phyloP scores from a whole-genome alignment of 2,329 filamentous ascomycete genomes.

The Arthrinium phaeospermum region DNA sequence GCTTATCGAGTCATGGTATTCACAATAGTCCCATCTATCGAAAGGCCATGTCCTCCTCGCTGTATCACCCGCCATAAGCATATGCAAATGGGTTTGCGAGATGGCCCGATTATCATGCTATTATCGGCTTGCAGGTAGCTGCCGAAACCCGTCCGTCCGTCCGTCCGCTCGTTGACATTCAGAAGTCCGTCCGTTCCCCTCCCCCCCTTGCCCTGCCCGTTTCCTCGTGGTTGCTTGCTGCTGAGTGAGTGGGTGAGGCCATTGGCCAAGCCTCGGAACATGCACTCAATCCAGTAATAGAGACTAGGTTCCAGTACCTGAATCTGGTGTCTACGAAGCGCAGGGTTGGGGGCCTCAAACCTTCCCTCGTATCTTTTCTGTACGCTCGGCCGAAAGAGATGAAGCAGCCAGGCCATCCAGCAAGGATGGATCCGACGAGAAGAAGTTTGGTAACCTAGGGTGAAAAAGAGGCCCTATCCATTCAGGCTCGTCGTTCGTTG shows the following conservation, averaged over 20 bases:
- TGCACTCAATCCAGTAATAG: background rate
- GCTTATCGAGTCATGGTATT: background rate
- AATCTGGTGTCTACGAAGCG: background rate
- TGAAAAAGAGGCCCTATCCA: background rate
- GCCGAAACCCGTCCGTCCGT: constrained; percentile 1
- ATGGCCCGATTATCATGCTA: constrained; percentile 16
- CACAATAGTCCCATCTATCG: background rate
- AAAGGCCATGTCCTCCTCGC: background rate
- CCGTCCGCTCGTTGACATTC: background rate
- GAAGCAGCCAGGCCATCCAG: background rate
- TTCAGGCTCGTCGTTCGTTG: background rate
- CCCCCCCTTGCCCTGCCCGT: background rate
- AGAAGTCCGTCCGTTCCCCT: constrained; percentile 13
- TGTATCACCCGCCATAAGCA: background rate
- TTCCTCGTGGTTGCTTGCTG: background rate
- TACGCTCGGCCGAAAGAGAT: constrained; percentile 9
- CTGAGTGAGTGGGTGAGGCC: background rate
- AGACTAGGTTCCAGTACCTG: constrained; percentile 9
- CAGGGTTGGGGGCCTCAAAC: constrained; percentile 12
- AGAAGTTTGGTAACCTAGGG: background rate
- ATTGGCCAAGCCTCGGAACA: background rate
- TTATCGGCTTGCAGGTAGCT: constrained; percentile 13
- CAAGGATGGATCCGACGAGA: background rate
- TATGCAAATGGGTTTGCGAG: background rate
- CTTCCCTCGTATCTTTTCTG: constrained; percentile 2